Base-by-base conservation (phyloP, 139 green algal genomes). In the Coccomyxa sp. region DNA sequence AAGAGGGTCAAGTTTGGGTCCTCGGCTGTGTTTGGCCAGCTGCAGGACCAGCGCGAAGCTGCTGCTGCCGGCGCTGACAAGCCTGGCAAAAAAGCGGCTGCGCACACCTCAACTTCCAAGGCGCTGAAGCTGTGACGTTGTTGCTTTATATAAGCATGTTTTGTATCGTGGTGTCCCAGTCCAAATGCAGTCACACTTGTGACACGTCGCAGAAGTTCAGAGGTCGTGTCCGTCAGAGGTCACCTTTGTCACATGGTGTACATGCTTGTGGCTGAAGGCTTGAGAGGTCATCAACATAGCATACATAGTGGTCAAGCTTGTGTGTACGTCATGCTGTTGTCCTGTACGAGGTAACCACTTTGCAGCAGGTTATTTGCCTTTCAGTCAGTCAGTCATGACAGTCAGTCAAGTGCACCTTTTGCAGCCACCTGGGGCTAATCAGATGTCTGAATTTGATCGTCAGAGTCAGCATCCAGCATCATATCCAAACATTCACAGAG, bases 11-110 rank as follows among this genome's bases (percentile, higher is more conserved):
- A 96, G 32, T 93, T 88, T 78, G 88, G 82, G 38, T 90, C 88
- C 79, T 93, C 85, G 21, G 85, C 86, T 0, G 89, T 96, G 31
- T 96, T 97, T 88, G 90, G 88, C 9, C 87, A 90, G 83, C 82
- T 96, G 21, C 87, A 92, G 85, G 91, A 88, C 82, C 76, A 88
- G 75, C 79, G 77, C 38, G 87, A 90, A 67, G 84, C 83, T 23
- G 59, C 58, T 7, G 80, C 32, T 7, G 80, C 80, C 71, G 27
- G 27, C 1, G 63, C 10, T 77, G 71, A 12, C 71, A 30, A 18
- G 27, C 28, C 27, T n/a, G 27, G 27, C 23, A 30, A 30, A 77
- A 15, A 38, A 12, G 14, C 21, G 25, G 71, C 71, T 38, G 27
- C 12, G 28, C 23, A 25, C 4, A n/a, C 23, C 31, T 16, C 71